Conservation (phyloP, 225 moss, liverwort and hornwort genomes). For the Lunularia cruciata region DNA sequence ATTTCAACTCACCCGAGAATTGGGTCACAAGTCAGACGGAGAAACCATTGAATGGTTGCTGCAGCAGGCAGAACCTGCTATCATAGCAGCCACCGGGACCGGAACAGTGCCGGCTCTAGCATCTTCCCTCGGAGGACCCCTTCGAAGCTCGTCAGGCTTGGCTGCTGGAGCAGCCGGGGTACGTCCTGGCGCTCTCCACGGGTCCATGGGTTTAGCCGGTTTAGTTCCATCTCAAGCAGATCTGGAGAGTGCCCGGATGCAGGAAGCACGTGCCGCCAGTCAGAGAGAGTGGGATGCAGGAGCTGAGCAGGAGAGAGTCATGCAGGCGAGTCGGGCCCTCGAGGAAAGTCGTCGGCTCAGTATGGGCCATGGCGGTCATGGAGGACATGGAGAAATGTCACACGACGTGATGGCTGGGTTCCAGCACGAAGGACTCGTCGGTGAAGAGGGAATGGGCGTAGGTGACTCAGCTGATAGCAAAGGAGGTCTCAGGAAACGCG, state of each 20-base stretch:
- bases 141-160: conserved; percentile 84
- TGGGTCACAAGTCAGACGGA: conserved; percentile 96
- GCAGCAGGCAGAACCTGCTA: conserved; percentile 94
- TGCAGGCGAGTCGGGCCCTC: conserved; percentile 82
- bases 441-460: conserved; percentile 62
- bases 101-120: conserved; percentile 82
- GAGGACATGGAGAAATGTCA: conserved; percentile 57
- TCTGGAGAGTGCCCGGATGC: conserved; percentile 59
- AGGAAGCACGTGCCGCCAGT: conserved; percentile 62
- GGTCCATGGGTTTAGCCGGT: conserved; percentile 41
- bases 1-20: conserved; percentile 96
- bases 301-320: conserved; percentile 70
- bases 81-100: conserved; percentile 87
- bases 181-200: conserved; percentile 37
- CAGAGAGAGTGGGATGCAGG: conserved; percentile 67
- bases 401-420: conserved; percentile 89
- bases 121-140: conserved; percentile 63
- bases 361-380: conserved; percentile 64
- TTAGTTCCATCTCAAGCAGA: conserved; percentile 78
- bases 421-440: conserved; percentile 76
- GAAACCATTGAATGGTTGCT: conserved; percentile 99
- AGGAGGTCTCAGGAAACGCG: conserved; percentile 67
- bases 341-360: conserved; percentile 78
- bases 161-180: conserved; percentile 50
- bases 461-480: conserved; percentile 73